Conservation (phyloP, 2,329 filamentous ascomycete species). For the Talaromyces verruculosus region DNA sequence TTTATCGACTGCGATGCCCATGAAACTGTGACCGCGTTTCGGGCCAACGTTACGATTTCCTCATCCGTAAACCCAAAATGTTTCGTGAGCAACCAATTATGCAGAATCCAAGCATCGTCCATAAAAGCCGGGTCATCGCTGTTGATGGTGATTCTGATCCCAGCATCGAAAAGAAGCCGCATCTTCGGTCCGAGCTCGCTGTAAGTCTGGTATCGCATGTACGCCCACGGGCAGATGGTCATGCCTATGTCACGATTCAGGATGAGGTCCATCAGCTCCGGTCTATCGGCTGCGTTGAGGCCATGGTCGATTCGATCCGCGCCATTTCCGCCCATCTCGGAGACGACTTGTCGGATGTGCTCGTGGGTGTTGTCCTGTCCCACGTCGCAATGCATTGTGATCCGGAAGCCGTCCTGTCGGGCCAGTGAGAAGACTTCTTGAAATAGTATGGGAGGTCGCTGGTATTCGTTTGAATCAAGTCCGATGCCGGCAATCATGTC, state of each 20-base stretch:
- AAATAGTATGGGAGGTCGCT: neutral
- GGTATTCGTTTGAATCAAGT: conserved; percentile 5
- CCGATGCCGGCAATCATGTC: conserved; percentile 3
- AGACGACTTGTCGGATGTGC: conserved; percentile 5
- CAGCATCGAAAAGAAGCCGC: conserved; percentile 2
- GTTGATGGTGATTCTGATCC: conserved; percentile 1
- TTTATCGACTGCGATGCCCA: neutral
- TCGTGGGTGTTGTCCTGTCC: conserved; percentile 9
- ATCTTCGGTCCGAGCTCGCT: conserved; percentile 5
- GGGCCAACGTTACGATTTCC: neutral
- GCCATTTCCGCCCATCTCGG: neutral
- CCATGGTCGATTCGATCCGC: conserved; percentile 7
- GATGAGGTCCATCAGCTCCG: neutral
- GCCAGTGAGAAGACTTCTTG: neutral
- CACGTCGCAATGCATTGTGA: conserved; percentile 8
- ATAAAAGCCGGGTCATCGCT: conserved; percentile 9
- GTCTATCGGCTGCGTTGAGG: conserved; percentile 4
- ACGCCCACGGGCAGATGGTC: conserved; percentile 6
- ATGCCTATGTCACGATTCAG: neutral
- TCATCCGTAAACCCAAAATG: neutral
- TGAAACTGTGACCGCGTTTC: neutral
- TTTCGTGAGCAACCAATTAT: conserved; percentile 4
- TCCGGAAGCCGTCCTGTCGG: conserved; percentile 5
- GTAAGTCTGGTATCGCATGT: conserved; percentile 10
- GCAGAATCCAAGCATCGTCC: conserved; percentile 11